Base-by-base conservation (phyloP, 768 basidiomycete species). In the Suillus lakei region DNA sequence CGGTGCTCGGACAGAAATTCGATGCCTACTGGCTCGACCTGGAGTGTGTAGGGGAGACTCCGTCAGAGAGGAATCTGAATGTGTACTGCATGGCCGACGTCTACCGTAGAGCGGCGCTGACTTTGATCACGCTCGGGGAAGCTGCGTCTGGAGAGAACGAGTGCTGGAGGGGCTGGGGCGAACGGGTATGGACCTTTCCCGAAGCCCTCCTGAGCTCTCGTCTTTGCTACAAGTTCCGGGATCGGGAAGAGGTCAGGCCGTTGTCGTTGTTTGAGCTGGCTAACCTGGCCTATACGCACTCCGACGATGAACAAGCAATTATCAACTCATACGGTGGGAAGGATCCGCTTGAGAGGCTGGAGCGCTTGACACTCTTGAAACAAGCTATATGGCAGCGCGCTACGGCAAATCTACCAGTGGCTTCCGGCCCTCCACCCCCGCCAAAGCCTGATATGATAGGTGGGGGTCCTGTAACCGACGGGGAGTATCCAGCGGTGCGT, bases 41-140 rank as follows among this genome's bases (percentile, higher is more conserved):
- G 51, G 70, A 71, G 30, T 70, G 69, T 48, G 9, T 68, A 26
- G 67, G 67, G 9, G 23, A 65, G 44, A 62, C 61, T 9, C 23
- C 39, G 3, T 66, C 62, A 23, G 68, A 70, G 21, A 67, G 63
- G 59, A 69, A 67, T 32, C 12, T 63, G 26, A 65, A 67, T 34
- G 12, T 70, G n/a, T 69, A 70, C 51, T 58, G 68, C 15, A 70
- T 70, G 68, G 56, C 68, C n/a, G 69, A 70, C 18, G 39, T 70
- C n/a, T 70, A 69, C 30, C 41, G 68, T 8, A 48, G 64, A 18
- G 68, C 68, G 3, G 41, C 32, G 13, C 39, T 59, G 48, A 70
- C 69, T n/a, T n/a, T 70, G 16, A 65, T 70, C 43, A 58, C 61
- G 18, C 63, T 70, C 41, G 38, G 60, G 36, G 62, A 60, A 30